Evolutionary conservation across 2,329 filamentous ascomycete genomes (phyloP).

Genomic region (Phoma sp.): DNA sequence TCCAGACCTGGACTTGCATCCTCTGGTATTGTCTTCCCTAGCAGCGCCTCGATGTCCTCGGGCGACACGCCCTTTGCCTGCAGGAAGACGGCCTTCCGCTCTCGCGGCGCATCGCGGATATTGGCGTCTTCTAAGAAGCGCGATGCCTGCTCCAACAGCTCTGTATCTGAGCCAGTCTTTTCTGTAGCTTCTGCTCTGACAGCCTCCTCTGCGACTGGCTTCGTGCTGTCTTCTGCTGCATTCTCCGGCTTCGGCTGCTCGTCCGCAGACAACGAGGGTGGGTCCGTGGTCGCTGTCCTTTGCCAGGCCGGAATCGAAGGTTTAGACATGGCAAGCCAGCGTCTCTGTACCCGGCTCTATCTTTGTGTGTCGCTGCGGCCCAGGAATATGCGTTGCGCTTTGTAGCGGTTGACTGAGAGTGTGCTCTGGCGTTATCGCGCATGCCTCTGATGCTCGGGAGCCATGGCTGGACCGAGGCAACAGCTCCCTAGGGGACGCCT

Average conservation of each 20-base stretch:
- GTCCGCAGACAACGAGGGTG: conserved; percentile 18
- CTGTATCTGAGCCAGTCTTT: conserved; percentile 4
- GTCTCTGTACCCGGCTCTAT: not conserved
- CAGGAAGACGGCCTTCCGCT: conserved; percentile 78
- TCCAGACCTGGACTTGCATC: conserved; percentile 22
- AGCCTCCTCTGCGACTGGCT: conserved; percentile 22
- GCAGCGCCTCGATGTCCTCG: conserved; percentile 70
- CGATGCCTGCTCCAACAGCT: conserved; percentile 68
- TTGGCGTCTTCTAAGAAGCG: conserved; percentile 77
- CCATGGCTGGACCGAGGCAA: conserved; percentile 32
- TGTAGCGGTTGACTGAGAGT: not conserved
- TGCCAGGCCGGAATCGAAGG: conserved; percentile 46
- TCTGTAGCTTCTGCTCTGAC: conserved; percentile 18
- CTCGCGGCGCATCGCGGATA: conserved; percentile 70
- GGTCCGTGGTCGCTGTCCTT: conserved; percentile 24
- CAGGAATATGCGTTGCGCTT: not conserved
- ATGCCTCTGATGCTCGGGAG: conserved; percentile 22
- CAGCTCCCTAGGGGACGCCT: not conserved
- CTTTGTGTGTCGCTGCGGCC: too few relatives aligned
- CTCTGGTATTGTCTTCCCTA: conserved; percentile 49
- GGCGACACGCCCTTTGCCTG: conserved; percentile 74
- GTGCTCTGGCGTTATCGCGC: conserved; percentile 6
- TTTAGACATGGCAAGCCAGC: conserved; percentile 25
- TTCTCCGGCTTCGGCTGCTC: conserved; percentile 21
- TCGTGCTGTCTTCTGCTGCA: conserved; percentile 16